These are phyloP conservation scores for Phytophthora brassicae DNA, from an alignment of 352 stramenopile genomes.

Conservation along the genomic window DNA sequence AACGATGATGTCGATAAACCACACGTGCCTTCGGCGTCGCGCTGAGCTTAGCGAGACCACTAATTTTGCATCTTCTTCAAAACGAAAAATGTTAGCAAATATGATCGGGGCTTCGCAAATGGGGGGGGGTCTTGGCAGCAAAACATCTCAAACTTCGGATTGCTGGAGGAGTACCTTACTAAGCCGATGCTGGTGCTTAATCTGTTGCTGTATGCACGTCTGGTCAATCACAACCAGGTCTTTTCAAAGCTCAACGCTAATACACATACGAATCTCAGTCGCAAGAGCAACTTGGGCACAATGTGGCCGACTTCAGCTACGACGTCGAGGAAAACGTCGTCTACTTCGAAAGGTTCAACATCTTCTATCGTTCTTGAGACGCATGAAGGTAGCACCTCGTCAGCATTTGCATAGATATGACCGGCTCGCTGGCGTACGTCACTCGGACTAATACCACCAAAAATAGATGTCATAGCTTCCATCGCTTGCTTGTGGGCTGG, in stretches of 20 bases:
- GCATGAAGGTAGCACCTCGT: not conserved
- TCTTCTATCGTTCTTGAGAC: not conserved
- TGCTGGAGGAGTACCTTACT: not conserved
- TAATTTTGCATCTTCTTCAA: not conserved
- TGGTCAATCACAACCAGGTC: not conserved
- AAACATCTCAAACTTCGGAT: not conserved
- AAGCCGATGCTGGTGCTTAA: not conserved
- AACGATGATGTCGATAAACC: not conserved
- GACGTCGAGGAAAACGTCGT: conserved; percentile 8
- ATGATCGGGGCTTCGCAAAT: no score
- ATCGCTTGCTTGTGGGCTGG: not conserved
- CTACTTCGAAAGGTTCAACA: not conserved
- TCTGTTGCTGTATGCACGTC: not conserved
- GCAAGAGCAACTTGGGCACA: conserved; percentile 4
- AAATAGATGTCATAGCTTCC: not conserved
- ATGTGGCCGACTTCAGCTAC: conserved; percentile 2
- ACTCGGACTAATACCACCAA: not conserved
- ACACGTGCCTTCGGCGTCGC: not conserved
- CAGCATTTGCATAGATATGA: conserved; percentile 1
- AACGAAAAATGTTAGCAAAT: no score
- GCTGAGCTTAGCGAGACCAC: not conserved
- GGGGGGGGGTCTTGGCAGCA: not conserved
- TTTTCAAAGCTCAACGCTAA: not conserved
- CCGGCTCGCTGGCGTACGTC: conserved; percentile 12
- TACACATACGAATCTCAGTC: not conserved